Evolutionary conservation across 2,329 filamentous ascomycete genomes (phyloP), one percentile per base, ranked within the genome.

Genomic region (Colletotrichum neosansevieriae): DNA sequence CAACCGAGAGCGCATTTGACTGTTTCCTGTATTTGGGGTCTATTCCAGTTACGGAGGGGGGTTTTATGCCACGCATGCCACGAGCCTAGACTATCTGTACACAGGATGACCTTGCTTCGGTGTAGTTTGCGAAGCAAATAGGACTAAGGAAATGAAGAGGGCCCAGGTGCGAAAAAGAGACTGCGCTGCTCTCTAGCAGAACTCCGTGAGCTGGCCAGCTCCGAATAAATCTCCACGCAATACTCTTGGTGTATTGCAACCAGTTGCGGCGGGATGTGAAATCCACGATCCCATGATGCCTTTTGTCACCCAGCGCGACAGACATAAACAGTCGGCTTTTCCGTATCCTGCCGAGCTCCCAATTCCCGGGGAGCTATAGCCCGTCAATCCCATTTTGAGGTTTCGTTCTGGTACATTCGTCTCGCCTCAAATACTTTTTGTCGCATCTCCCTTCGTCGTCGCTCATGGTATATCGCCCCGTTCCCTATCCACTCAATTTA

Each of bases 331-430:
- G 9, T 19, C 17, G 40, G 24, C 17, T 34, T 17, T 54, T 42
- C 54, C 45, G 40, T 68, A 47, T 42, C 53, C 61, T 59, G 53
- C 54, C 40, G n/a, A 68, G 50, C 44, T 24, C 58, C 38, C 44
- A 24, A 38, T 21, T 58, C 57, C 57, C 11, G 13, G 57, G 32
- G 47, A 36, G 44, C 29, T 9, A 2, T 21, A 9, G 12, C 34
- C 42, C 54, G 40, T 24, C n/a, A 42, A 36, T 5, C 19, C 62
- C 19, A 49, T 19, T 12, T n/a, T 15, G 13, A 5, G 21, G 4
- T 47, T 6, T 65, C 11, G 40, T 53, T 32, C 11, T 57, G 42
- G 40, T 60, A 59, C 54, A 69, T 6, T 38, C 44, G 24, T 36
- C 13, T 40, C 34, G 19, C 50, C 44, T 34, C 19, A 24, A n/a